A percentile compares a stretch with the other conserved stretches of the same genome.
phyloP scores from a whole-genome alignment of 2,329 filamentous ascomycete genomes.

The Colletotrichum sp. region DNA sequence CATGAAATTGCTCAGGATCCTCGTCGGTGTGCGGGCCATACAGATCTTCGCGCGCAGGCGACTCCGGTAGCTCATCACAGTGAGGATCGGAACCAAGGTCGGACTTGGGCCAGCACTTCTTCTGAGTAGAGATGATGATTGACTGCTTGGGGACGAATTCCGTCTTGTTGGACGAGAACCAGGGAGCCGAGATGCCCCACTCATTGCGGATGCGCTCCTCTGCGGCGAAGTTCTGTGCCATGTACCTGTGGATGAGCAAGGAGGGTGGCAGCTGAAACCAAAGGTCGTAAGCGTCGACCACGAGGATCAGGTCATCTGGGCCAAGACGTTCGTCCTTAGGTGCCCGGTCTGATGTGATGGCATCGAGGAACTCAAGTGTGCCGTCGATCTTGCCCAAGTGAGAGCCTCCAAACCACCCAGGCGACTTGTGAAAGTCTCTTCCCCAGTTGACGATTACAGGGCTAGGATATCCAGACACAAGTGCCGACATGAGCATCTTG shows the following conservation, averaged over 20 bases:
- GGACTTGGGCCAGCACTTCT: constrained; percentile 26
- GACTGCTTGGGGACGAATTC: constrained; percentile 28
- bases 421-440: constrained; percentile 19
- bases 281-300: constrained; percentile 42
- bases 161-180: neutral
- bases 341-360: constrained; percentile 1
- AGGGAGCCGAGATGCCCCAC: constrained; percentile 23
- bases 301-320: constrained; percentile 35
- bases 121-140: constrained; percentile 27
- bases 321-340: constrained; percentile 14
- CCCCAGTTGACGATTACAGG: constrained; percentile 33
- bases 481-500: constrained; percentile 34
- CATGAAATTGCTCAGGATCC: constrained; percentile 2
- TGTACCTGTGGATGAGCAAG: constrained; percentile 38
- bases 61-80: constrained; percentile 28
- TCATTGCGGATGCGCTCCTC: constrained; percentile 29
- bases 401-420: constrained; percentile 26
- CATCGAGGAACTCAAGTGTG: constrained; percentile 28
- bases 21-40: constrained; percentile 28
- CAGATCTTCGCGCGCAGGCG: constrained; percentile 23
- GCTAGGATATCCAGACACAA: constrained; percentile 31
- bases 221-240: constrained; percentile 36
- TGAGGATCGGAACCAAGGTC: constrained; percentile 24
- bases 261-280: constrained; percentile 44
- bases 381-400: constrained; percentile 32